Percentiles rank a stretch among this genome's conserved stretches.
phyloP scores from a whole-genome alignment of 352 stramenopile genomes.

The Ophiocytium majus region DNA sequence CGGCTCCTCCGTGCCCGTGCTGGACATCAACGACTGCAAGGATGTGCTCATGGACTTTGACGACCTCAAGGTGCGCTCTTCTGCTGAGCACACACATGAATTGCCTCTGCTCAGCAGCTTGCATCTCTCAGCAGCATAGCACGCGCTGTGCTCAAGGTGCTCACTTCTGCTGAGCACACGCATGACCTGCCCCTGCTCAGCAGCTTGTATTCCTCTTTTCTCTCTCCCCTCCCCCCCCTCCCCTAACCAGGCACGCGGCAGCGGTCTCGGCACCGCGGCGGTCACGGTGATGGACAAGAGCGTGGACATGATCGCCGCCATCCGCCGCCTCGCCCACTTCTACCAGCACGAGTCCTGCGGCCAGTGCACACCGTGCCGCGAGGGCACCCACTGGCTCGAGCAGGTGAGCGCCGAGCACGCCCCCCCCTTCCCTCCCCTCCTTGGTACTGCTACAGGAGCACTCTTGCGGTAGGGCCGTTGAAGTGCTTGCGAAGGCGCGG shows the following conservation, averaged over 20 bases:
- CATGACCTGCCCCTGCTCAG: too few relatives aligned
- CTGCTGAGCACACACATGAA: too few relatives aligned
- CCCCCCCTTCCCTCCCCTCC: too few relatives aligned
- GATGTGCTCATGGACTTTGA: slow-evolving; percentile 99
- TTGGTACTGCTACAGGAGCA: too few relatives aligned
- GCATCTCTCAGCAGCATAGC: too few relatives aligned
- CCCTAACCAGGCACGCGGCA: slow-evolving; percentile 53
- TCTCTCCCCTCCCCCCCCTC: background rate
- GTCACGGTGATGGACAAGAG: slow-evolving; percentile 99
- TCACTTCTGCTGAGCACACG: too few relatives aligned
- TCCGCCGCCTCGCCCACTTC: slow-evolving; percentile 96
- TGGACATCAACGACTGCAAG: slow-evolving; percentile 86
- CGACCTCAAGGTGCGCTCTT: slow-evolving; percentile 90
- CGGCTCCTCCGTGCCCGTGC: slow-evolving; percentile 89
- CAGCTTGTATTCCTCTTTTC: too few relatives aligned
- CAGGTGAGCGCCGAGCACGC: background rate
- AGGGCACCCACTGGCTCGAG: slow-evolving; percentile 52
- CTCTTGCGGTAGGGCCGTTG: too few relatives aligned
- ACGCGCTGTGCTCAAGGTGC: too few relatives aligned
- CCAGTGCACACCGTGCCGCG: slow-evolving; percentile 94
- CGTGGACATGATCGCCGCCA: slow-evolving; percentile 97
- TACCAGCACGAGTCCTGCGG: slow-evolving; percentile 99
- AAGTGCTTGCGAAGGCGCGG: too few relatives aligned
- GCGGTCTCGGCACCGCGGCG: slow-evolving; percentile 92
- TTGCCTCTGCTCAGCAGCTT: too few relatives aligned